Base-by-base conservation (phyloP, 441 rosid species). In the Gossypium lobatum region DNA sequence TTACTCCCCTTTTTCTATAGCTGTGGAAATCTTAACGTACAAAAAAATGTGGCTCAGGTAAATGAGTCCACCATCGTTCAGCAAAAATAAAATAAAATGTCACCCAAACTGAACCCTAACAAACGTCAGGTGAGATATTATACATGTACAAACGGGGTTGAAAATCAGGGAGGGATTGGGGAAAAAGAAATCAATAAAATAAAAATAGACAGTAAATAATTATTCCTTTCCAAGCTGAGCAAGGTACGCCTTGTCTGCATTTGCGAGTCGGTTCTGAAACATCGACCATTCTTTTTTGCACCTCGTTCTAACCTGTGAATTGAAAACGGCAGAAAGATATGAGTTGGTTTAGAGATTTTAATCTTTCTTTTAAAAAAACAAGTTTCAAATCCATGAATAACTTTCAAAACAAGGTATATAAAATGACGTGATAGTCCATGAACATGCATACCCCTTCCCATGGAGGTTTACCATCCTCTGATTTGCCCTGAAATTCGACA, bases 211-310 rank as follows among this genome's bases (percentile, higher is more conserved):
- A 34, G 48, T 10, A 42, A 1, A 52, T 7, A 1, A 25, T 79
- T 70, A 85, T 26, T 72, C 78, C 64, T 77, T 77, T 63, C 58
- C 80, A 34, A 31, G 62, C 74, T 73, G 85, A 76, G 85, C 76
- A 39, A 81, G 46, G 73, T 84, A 86, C 10, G 78, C 82, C 79
- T 83, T 75, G 71, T 90, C 95, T 34, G 95, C 95, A 73, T 60
- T 72, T 4, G 82, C 75, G 0, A 90, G 82, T 0, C 95, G 89
- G 20, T 82, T 76, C 81, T 84, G 91, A 81, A 88, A 90, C 76
- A 88, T 64, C 0, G 86, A 69, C 95, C 95, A 90, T 76, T 90
- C 95, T 2, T 68, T 79, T 81, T 85, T 80, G 84, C 95, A 90
- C 75, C 95, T 78, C 52, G 79, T 81, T 79, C 89, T 88, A 45